Conservation (phyloP, 1,284 basidiomycete species). For the Sphaerobolus stellatus region DNA sequence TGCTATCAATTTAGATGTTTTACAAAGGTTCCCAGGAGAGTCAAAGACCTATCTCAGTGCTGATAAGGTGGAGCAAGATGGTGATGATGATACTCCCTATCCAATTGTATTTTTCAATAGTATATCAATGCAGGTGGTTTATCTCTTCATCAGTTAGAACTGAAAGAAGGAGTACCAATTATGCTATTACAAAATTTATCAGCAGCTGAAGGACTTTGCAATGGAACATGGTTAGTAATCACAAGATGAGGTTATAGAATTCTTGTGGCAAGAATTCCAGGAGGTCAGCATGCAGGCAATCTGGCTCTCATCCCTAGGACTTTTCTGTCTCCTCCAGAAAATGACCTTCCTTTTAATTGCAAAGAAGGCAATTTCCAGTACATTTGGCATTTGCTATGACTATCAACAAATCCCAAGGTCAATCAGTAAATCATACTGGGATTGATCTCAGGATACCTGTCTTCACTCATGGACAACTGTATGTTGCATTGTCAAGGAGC, state of each 20-base stretch:
- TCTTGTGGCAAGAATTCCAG: slow-evolving; percentile 29
- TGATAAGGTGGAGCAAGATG: slow-evolving; percentile 10
- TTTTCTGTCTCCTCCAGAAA: slow-evolving; percentile 20
- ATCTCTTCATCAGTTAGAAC: slow-evolving; percentile 28
- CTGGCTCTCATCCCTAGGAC: slow-evolving; percentile 33
- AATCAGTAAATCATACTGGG: slow-evolving; percentile 33
- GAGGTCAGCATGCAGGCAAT: slow-evolving; percentile 29
- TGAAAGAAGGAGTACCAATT: slow-evolving; percentile 32
- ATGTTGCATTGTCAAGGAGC: slow-evolving; percentile 40
- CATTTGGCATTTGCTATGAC: slow-evolving; percentile 41
- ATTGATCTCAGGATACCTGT: slow-evolving; percentile 35
- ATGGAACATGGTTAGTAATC: slow-evolving; percentile 33
- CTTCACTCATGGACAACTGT: slow-evolving; percentile 45
- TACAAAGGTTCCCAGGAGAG: slow-evolving; percentile 31
- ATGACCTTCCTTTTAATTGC: slow-evolving; percentile 27
- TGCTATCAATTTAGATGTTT: slow-evolving; percentile 31
- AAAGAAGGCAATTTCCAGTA: slow-evolving; percentile 39
- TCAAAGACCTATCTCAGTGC: slow-evolving; percentile 14
- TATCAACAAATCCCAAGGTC: slow-evolving; percentile 47
- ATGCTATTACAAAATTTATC: slow-evolving; percentile 39
- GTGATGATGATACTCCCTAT: slow-evolving; percentile 18
- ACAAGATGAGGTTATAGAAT: slow-evolving; percentile 19
- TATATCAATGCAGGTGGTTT: slow-evolving; percentile 27
- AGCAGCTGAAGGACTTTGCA: slow-evolving; percentile 35
- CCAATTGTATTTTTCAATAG: slow-evolving; percentile 31